phyloP scores from a whole-genome alignment of 2,329 filamentous ascomycete genomes.

The Cladorrhinum sp. region DNA sequence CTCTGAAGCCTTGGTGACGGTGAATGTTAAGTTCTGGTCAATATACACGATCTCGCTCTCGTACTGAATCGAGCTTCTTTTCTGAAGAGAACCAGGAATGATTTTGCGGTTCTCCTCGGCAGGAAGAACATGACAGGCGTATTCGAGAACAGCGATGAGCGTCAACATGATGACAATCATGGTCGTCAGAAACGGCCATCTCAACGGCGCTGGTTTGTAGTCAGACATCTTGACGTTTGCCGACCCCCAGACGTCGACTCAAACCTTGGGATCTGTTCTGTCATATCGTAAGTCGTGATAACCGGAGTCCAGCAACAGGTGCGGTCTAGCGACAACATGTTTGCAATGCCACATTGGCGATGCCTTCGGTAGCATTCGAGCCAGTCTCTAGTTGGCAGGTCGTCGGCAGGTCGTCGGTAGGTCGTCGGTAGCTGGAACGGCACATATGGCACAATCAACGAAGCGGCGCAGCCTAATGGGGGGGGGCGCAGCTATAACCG shows the following conservation, averaged over 20 bases:
- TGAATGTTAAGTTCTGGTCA: too few species aligned
- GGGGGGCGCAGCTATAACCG: background rate
- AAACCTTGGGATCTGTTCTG: background rate
- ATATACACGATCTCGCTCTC: background rate
- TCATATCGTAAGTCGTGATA: too few species aligned
- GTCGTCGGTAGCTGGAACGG: too few species aligned
- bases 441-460: background rate
- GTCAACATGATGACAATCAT: slow-evolving; percentile 11
- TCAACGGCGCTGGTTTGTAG: slow-evolving; percentile 21
- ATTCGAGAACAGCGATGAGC: slow-evolving; percentile 12
- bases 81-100: slow-evolving; percentile 2
- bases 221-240: slow-evolving; percentile 4
- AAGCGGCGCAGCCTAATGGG: background rate
- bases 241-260: background rate
- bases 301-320: too few species aligned
- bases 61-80: too few species aligned
- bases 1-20: too few species aligned
- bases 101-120: slow-evolving; percentile 12
- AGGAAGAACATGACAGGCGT: slow-evolving; percentile 17
- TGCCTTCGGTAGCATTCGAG: background rate
- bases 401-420: background rate
- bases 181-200: slow-evolving; percentile 18
- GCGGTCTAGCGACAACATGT: too few species aligned
- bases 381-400: background rate
- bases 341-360: too few species aligned